Conservation (phyloP, 805 yeast species). For the Kuraishia hungarica region DNA sequence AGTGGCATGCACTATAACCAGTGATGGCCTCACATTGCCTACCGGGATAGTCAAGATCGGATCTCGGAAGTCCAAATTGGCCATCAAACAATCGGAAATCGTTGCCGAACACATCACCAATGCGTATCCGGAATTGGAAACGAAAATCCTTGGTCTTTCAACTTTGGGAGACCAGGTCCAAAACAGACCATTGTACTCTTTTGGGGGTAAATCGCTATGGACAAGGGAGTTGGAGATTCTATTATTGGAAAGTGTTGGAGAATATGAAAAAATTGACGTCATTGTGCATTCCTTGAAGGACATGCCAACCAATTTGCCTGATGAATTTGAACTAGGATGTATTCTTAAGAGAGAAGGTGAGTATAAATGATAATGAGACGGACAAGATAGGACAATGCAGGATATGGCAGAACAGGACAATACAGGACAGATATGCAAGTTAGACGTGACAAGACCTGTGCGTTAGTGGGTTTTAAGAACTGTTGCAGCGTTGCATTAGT, state of each 20-base stretch:
- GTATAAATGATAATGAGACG: too few species aligned
- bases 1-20: not conserved
- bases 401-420: too few species aligned
- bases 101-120: conserved; percentile 54
- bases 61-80: conserved; percentile 82
- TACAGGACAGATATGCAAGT: too few species aligned
- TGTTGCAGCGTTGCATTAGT: too few species aligned
- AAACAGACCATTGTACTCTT: conserved; percentile 78
- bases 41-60: conserved; percentile 43
- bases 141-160: conserved; percentile 70
- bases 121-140: conserved; percentile 55
- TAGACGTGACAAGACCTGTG: too few species aligned
- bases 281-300: conserved; percentile 93
- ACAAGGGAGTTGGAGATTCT: conserved; percentile 88
- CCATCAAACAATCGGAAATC: conserved; percentile 76
- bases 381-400: too few species aligned
- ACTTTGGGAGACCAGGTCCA: conserved; percentile 90
- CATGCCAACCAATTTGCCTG: conserved; percentile 83
- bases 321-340: conserved; percentile 84
- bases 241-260: conserved; percentile 53
- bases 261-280: conserved; percentile 65
- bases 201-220: conserved; percentile 96
- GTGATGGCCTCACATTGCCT: not conserved
- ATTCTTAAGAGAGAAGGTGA: conserved; percentile 64
- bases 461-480: too few species aligned